Conservation (phyloP, 345 rosid species). For the Noccaea caerulescens region DNA sequence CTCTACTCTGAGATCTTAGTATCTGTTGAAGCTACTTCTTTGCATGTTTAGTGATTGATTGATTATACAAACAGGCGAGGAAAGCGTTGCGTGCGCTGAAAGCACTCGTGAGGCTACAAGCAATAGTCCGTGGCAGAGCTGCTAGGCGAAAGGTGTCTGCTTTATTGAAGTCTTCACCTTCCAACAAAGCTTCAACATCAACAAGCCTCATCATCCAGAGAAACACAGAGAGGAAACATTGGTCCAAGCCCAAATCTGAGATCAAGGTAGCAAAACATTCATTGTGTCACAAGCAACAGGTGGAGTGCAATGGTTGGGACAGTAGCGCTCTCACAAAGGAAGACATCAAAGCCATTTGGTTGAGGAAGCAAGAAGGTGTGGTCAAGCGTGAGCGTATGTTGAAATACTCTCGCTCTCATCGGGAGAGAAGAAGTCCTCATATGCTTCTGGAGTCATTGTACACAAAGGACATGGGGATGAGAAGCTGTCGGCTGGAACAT, state of each 20-base stretch:
- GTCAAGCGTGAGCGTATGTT: constrained; percentile 72
- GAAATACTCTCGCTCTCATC: constrained; percentile 77
- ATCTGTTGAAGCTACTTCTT: constrained; percentile 6
- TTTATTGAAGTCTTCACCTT: constrained; percentile 43
- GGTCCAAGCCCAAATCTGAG: constrained; percentile 44
- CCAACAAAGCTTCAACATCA: constrained; percentile 41
- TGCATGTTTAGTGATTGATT: constrained; percentile 29
- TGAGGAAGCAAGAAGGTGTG: constrained; percentile 63
- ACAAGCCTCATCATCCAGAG: constrained; percentile 37
- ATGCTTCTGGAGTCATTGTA: constrained; percentile 50
- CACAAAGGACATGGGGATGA: constrained; percentile 49
- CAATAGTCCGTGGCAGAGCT: constrained; percentile 74
- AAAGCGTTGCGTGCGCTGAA: constrained; percentile 85
- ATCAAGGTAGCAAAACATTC: constrained; percentile 41
- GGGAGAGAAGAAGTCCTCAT: constrained; percentile 60
- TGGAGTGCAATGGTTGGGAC: constrained; percentile 64
- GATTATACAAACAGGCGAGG: constrained; percentile 64
- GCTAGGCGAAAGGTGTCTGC: constrained; percentile 54
- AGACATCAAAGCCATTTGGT: constrained; percentile 62
- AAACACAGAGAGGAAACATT: constrained; percentile 37
- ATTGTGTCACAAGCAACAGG: constrained; percentile 33
- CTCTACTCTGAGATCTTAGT: constrained; percentile 3
- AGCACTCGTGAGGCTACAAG: constrained; percentile 90
- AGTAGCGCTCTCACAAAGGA: constrained; percentile 58
- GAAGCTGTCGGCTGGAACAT: constrained; percentile 46